A percentile compares a stretch with the other conserved stretches of the same genome.
phyloP scores from a whole-genome alignment of 1,139 yeast genomes.

The Protomyces lactucae-debilis region DNA sequence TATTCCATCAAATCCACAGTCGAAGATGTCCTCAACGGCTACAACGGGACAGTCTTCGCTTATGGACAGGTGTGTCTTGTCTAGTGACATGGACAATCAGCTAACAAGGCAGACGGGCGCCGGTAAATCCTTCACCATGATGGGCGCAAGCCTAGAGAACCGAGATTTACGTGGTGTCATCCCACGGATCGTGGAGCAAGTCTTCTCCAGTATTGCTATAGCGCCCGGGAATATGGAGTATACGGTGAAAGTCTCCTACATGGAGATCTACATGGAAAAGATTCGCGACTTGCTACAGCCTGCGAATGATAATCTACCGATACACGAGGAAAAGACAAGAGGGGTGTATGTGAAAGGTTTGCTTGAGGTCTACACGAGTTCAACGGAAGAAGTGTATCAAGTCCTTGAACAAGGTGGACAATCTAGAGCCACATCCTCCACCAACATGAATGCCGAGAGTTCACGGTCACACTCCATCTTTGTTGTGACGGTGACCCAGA shows the following conservation, averaged over 20 bases:
- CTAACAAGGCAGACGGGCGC: slow-evolving; percentile 56
- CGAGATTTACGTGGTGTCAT: slow-evolving; percentile 54
- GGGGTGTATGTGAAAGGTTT: slow-evolving; percentile 71
- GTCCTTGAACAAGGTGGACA: slow-evolving; percentile 55
- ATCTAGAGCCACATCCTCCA: slow-evolving; percentile 55
- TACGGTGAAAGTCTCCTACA: slow-evolving; percentile 63
- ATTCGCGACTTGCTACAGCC: slow-evolving; percentile 56
- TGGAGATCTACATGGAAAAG: slow-evolving; percentile 80
- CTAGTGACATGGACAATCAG: background rate
- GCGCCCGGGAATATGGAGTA: slow-evolving; percentile 57
- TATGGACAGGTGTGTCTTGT: slow-evolving; percentile 56
- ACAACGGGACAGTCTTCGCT: slow-evolving; percentile 78
- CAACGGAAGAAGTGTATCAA: slow-evolving; percentile 54
- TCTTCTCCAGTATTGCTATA: slow-evolving; percentile 55
- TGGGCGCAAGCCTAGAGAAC: slow-evolving; percentile 54
- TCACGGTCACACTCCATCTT: slow-evolving; percentile 82
- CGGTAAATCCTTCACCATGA: slow-evolving; percentile 83
- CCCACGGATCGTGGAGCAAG: slow-evolving; percentile 65
- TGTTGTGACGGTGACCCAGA: slow-evolving; percentile 60
- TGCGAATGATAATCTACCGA: slow-evolving; percentile 44
- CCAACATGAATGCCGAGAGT: slow-evolving; percentile 70
- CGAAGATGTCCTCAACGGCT: slow-evolving; percentile 61
- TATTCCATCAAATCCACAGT: slow-evolving; percentile 56
- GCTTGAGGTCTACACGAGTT: slow-evolving; percentile 56
- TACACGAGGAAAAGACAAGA: slow-evolving; percentile 60